Evolutionary conservation across 805 yeast species (phyloP), one percentile per base, ranked within the genome.

Genomic region (Saccharomycopsis fermentans): DNA sequence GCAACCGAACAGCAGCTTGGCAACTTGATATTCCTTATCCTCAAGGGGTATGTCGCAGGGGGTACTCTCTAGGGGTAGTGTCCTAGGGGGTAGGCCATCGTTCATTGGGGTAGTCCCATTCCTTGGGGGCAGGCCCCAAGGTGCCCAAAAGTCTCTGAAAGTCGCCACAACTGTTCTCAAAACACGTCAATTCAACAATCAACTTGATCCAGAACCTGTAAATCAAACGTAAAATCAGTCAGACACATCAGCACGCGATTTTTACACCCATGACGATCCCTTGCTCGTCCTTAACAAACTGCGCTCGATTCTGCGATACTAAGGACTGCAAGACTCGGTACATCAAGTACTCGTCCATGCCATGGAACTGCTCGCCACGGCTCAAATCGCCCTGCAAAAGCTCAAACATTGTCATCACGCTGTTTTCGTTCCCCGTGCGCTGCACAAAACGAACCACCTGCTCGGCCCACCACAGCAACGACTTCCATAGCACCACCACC

Each of bases 341-440:
- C 59, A 91, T 69, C 14, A 89, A 66, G 14, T 68, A 66, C 39
- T 78, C 73, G 63, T 87, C 90, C 63, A 90, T 77, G 14, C 81
- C 81, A 57, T 77, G 76, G 64, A 91, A 83, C 51, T 80, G 85
- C 65, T 83, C 81, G 4, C 77, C 74, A 1, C 68, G 59, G 1
- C 81, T 79, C 56, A 79, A 70, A 52, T 86, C 92, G 56, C 87
- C 85, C 59, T 81, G 79, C 0, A 84, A 74, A 39, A 92, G 69
- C 70, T 92, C 98, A 69, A 87, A 90, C 16, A 90, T 70, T 0
- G 98, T 92, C 55, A 92, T 71, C 1, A 92, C 85, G 0, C 85
- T 75, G 5, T 88, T 87, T 57, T 78, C 73, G 66, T 90, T 96
- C 0, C 96, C 96, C 0, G 92, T 81, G 21, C 75, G 73, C 57